Evolutionary conservation across 1,284 basidiomycete genomes (phyloP).

Genomic region (Microbotryomycetes sp.): DNA sequence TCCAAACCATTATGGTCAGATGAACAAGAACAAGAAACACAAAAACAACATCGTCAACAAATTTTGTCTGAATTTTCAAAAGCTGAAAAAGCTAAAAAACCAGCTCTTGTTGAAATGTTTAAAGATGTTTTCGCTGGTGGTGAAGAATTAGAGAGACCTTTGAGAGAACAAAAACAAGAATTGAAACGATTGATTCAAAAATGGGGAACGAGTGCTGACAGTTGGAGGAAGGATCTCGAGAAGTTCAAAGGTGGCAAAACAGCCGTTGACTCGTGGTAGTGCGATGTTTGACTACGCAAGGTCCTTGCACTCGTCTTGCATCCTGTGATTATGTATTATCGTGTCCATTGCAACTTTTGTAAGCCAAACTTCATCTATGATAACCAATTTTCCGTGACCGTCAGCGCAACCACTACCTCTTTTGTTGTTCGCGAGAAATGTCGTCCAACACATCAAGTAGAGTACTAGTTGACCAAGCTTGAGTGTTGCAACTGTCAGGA

Average conservation of each 20-base stretch:
- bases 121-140: conserved; percentile 59
- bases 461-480: conserved; percentile 87
- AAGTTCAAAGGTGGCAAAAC: conserved; percentile 73
- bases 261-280: conserved; percentile 50
- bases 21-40: conserved; percentile 64
- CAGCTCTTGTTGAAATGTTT: conserved; percentile 71
- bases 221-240: conserved; percentile 72
- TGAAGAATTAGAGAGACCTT: conserved; percentile 21
- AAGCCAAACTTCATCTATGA: too few species aligned
- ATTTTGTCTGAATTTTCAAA: conserved; percentile 71
- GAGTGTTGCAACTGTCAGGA: conserved; percentile 77
- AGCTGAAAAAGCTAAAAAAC: conserved; percentile 65
- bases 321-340: too few species aligned
- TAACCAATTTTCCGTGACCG: too few species aligned
- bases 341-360: too few species aligned
- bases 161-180: conserved; percentile 80
- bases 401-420: too few species aligned
- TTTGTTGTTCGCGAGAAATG: too few species aligned
- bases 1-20: conserved; percentile 70
- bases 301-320: too few species aligned
- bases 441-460: conserved; percentile 76
- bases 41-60: conserved; percentile 60
- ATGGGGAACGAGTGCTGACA: conserved; percentile 73
- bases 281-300: too few species aligned
- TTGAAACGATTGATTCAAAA: conserved; percentile 67